Conservation (phyloP, 345 rosid species). For the Citrus hindsii region DNA sequence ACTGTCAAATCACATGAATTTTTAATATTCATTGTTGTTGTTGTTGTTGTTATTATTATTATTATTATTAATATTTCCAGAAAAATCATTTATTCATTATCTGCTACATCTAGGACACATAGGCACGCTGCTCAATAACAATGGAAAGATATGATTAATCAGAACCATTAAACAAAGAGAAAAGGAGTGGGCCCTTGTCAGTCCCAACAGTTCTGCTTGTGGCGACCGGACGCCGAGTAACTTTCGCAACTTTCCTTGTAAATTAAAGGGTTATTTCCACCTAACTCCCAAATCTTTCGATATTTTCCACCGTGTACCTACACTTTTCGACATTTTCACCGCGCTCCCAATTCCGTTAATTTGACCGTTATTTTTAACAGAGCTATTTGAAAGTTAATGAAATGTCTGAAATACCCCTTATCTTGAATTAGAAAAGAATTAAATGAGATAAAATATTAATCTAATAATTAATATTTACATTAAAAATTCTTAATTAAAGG, state of each 20-base stretch:
- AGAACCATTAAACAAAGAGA: not conserved
- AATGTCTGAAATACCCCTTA: accelerated
- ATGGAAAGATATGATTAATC: not conserved
- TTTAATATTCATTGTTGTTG: no score
- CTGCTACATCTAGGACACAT: not conserved
- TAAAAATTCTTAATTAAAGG: no score
- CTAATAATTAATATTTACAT: no score
- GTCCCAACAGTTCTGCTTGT: not conserved
- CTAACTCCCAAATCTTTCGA: no score
- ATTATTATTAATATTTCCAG: no score
- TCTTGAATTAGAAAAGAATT: no score
- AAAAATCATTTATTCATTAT: no score
- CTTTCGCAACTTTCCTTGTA: not conserved
- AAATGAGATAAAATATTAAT: no score
- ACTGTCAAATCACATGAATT: no score
- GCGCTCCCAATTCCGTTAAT: accelerated
- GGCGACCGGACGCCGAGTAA: slow-evolving; percentile 12
- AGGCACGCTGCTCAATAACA: not conserved
- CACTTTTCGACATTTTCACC: accelerated
- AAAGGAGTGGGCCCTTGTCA: not conserved
- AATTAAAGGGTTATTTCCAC: no score
- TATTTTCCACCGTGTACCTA: no score
- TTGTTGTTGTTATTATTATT: no score
- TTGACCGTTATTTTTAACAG: accelerated
- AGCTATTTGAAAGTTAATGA: accelerated